These are phyloP conservation scores for Stephania yunnanensis DNA, from an alignment of 164 flowering plant genomes.

Conservation along the genomic window DNA sequence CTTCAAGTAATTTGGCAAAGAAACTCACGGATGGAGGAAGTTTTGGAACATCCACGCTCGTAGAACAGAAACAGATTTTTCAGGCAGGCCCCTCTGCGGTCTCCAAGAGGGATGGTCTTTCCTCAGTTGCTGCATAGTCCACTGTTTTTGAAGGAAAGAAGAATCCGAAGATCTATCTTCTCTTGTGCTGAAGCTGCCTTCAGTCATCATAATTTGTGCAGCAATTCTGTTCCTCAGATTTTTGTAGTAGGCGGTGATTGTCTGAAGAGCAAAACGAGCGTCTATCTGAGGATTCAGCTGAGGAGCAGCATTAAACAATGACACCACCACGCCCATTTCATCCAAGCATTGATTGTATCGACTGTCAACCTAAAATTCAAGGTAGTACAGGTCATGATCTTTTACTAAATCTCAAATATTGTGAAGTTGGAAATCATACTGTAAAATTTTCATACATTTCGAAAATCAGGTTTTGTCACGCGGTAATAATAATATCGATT, in stretches of 20 bases:
- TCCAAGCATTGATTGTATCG: slow-evolving; percentile 67
- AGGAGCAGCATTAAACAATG: slow-evolving; percentile 79
- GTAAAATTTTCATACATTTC: background rate
- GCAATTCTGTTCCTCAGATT: slow-evolving; percentile 67
- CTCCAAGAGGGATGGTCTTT: slow-evolving; percentile 81
- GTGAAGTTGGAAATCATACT: background rate
- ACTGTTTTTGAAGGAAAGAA: slow-evolving; percentile 68
- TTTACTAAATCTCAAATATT: background rate
- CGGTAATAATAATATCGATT: background rate
- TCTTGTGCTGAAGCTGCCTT: slow-evolving; percentile 21
- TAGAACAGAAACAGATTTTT: slow-evolving; percentile 81
- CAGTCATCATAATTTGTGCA: slow-evolving; percentile 52
- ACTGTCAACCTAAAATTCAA: slow-evolving; percentile 59
- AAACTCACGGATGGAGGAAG: slow-evolving; percentile 91
- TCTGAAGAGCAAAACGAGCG: slow-evolving; percentile 65
- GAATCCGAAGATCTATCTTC: slow-evolving; percentile 47
- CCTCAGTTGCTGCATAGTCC: slow-evolving; percentile 78
- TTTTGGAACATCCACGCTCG: slow-evolving; percentile 98
- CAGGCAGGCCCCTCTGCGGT: slow-evolving; percentile 96
- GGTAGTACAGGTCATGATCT: background rate
- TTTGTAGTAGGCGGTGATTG: slow-evolving; percentile 51
- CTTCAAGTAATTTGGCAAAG: background rate
- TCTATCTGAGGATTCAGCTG: slow-evolving; percentile 70
- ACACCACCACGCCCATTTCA: slow-evolving; percentile 65
- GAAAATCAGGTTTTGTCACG: background rate